Conservation (phyloP, 805 yeast species). For the Hanseniaspora valbyensis region DNA sequence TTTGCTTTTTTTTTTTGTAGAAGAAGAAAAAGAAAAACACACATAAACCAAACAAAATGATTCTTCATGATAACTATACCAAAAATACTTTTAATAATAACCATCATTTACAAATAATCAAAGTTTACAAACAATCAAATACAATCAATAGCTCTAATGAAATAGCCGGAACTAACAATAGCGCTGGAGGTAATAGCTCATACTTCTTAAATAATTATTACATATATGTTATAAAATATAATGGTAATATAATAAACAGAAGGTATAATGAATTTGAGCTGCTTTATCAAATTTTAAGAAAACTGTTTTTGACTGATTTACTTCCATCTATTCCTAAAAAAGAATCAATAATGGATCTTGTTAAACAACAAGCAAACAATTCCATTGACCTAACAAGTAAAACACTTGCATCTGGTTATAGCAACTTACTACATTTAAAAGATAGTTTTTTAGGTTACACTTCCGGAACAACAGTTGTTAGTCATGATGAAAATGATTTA, state of each 20-base stretch:
- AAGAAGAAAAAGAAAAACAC: too few species aligned
- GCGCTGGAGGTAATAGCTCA: slow-evolving; percentile 19
- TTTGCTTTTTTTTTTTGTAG: too few species aligned
- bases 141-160: slow-evolving; percentile 17
- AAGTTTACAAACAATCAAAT: not conserved
- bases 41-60: too few species aligned
- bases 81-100: not conserved
- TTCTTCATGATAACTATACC: too few species aligned
- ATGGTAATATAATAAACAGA: slow-evolving; percentile 49
- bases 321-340: slow-evolving; percentile 94
- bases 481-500: not conserved
- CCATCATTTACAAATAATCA: not conserved
- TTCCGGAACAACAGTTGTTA: not conserved
- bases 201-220: slow-evolving; percentile 29
- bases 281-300: slow-evolving; percentile 54
- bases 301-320: slow-evolving; percentile 67
- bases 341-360: slow-evolving; percentile 32
- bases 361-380: slow-evolving; percentile 14
- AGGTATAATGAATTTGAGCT: slow-evolving; percentile 89
- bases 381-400: slow-evolving; percentile 11
- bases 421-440: slow-evolving; percentile 1
- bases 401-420: slow-evolving; percentile 4
- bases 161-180: slow-evolving; percentile 25
- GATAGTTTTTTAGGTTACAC: slow-evolving; percentile 6
- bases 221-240: slow-evolving; percentile 62